Conservation (phyloP, 78 protist genomes). For the Pigoraptor vietnamica region DNA sequence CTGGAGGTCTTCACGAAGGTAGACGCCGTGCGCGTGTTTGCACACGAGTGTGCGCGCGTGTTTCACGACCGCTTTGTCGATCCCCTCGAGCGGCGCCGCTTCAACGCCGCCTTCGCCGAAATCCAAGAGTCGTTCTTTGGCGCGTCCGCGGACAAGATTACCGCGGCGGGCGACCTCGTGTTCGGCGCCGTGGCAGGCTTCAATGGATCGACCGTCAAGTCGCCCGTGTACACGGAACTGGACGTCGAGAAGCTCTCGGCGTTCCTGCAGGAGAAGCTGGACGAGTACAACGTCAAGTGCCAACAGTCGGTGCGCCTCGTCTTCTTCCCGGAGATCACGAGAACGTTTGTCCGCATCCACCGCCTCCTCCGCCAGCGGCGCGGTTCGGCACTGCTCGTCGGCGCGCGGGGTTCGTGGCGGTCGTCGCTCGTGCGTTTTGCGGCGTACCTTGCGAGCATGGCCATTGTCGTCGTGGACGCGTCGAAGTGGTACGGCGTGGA, state of each 20-base stretch:
- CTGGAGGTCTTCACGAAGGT: background rate
- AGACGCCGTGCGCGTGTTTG: conserved; percentile 23
- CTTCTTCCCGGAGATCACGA: conserved; percentile 71
- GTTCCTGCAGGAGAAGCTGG: conserved; percentile 49
- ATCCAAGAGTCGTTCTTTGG: background rate
- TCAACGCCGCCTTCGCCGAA: conserved; percentile 1
- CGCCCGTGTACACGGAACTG: conserved; percentile 17
- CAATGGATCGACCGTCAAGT: background rate
- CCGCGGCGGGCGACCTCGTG: conserved; percentile 19
- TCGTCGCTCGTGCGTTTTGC: conserved; percentile 83
- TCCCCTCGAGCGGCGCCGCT: conserved; percentile 28
- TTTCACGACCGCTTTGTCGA: conserved; percentile 26
- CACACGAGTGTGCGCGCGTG: conserved; percentile 28
- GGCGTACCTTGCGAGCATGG: conserved; percentile 44
- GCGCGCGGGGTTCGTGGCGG: conserved; percentile 91
- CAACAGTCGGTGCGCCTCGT: conserved; percentile 75
- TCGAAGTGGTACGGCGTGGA: conserved; percentile 43
- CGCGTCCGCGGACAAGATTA: background rate
- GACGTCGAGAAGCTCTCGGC: conserved; percentile 5
- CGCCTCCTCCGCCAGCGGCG: conserved; percentile 70
- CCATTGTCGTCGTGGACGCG: conserved; percentile 35
- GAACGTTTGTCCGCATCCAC: conserved; percentile 66
- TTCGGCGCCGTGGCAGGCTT: conserved; percentile 21
- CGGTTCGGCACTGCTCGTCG: conserved; percentile 88
- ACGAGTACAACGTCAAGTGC: conserved; percentile 51